These are phyloP conservation scores for Tilletia caries DNA, from an alignment of 1,284 basidiomycete species.

Conservation along the genomic window DNA sequence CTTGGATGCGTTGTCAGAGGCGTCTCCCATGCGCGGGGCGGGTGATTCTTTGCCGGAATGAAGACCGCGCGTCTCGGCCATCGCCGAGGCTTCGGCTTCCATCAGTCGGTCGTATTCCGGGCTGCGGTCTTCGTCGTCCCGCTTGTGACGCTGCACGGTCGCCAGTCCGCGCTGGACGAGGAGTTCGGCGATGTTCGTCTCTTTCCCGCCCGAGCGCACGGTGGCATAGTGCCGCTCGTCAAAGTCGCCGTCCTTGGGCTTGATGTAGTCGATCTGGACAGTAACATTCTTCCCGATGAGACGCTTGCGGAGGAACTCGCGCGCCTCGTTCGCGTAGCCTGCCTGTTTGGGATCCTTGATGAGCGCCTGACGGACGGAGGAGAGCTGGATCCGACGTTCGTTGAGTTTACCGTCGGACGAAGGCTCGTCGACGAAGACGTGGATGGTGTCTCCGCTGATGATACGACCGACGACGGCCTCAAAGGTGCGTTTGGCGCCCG, in stretches of 20 bases:
- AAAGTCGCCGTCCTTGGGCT: constrained; percentile 42
- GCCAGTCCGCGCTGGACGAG: constrained; percentile 89
- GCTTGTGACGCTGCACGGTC: constrained; percentile 79
- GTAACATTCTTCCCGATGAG: constrained; percentile 42
- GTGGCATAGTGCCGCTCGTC: constrained; percentile 48
- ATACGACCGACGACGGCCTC: constrained; percentile 81
- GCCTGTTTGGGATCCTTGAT: constrained; percentile 78
- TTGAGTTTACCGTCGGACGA: constrained; percentile 60
- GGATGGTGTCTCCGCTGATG: constrained; percentile 86
- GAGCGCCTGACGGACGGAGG: constrained; percentile 72
- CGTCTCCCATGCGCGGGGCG: constrained; percentile 71
- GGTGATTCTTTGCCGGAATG: constrained; percentile 85
- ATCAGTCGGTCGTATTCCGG: constrained; percentile 91
- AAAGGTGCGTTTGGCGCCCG: constrained; percentile 33
- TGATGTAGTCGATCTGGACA: constrained; percentile 48
- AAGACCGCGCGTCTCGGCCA: constrained; percentile 74
- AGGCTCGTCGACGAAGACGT: constrained; percentile 45
- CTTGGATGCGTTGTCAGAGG: constrained; percentile 60
- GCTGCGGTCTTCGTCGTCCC: constrained; percentile 91
- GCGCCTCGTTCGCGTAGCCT: constrained; percentile 83
- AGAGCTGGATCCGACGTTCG: constrained; percentile 81
- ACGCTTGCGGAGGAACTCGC: constrained; percentile 59
- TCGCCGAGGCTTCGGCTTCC: constrained; percentile 80
- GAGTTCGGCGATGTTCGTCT: constrained; percentile 76
- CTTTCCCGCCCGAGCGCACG: constrained; percentile 26